Evolutionary conservation across 305 asterid species (phyloP).

Genomic region (Euphrasia arctica): DNA sequence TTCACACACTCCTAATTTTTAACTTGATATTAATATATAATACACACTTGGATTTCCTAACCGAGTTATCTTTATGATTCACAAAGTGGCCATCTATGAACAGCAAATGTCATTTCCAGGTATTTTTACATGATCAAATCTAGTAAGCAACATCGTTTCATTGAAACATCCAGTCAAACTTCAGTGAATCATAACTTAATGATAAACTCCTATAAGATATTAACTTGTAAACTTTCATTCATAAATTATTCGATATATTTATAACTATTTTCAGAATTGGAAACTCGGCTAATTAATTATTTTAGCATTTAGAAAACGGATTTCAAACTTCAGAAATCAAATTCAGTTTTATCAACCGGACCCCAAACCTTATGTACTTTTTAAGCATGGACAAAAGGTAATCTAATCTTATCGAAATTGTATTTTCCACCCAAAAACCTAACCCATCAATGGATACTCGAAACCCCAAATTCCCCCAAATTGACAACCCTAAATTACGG

Average conservation of each 20-base stretch:
- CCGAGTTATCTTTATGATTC: neutral
- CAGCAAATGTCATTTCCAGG: neutral
- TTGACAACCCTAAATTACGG: neutral
- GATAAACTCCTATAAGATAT: no score
- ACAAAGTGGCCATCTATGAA: neutral
- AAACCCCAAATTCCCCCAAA: neutral
- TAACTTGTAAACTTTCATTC: neutral
- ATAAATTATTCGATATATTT: no score
- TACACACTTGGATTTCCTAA: neutral
- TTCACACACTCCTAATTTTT: neutral
- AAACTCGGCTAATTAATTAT: neutral
- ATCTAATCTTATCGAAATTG: neutral
- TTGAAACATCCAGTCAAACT: neutral
- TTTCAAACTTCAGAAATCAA: no score
- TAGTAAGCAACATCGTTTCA: neutral
- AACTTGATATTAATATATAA: neutral
- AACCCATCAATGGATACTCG: no score
- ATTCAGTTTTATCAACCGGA: neutral
- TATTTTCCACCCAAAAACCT: neutral
- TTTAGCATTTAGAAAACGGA: no score
- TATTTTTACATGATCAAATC: neutral
- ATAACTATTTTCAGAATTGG: neutral
- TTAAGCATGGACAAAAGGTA: neutral
- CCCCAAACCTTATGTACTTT: no score
- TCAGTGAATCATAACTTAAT: neutral